phyloP scores from a whole-genome alignment of 1,284 basidiomycete species.

The Ceratobasidium sp. region DNA sequence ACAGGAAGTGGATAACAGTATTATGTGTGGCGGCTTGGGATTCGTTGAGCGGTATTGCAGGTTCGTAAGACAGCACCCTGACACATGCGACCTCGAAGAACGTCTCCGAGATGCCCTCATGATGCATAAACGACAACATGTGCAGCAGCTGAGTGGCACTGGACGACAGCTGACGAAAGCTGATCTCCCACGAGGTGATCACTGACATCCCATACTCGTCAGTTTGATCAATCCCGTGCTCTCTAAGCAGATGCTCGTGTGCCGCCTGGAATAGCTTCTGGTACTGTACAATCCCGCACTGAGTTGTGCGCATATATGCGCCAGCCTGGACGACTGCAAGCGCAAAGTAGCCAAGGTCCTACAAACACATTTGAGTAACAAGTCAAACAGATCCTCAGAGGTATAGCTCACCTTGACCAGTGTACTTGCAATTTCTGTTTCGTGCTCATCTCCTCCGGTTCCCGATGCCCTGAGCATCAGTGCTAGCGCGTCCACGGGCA shows the following conservation, averaged over 20 bases:
- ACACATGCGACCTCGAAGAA: not conserved
- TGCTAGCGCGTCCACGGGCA: slow-evolving; percentile 4
- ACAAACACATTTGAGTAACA: too few relatives aligned
- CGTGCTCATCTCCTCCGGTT: not conserved
- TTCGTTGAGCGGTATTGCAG: not conserved
- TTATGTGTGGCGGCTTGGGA: too few relatives aligned
- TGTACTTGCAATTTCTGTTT: not conserved
- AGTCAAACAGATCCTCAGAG: too few relatives aligned
- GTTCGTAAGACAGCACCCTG: not conserved
- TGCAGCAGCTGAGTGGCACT: not conserved
- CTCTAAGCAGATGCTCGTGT: not conserved
- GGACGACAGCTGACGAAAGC: not conserved
- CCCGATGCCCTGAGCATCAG: not conserved
- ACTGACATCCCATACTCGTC: slow-evolving; percentile 27
- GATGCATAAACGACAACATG: slow-evolving; percentile 7
- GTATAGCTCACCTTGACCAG: not conserved
- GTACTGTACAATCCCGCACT: not conserved
- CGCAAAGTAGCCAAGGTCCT: slow-evolving; percentile 20
- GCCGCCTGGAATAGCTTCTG: too few relatives aligned
- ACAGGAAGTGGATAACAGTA: too few relatives aligned
- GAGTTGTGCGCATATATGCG: slow-evolving; percentile 13
- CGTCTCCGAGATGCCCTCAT: not conserved
- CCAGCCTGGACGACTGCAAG: slow-evolving; percentile 35
- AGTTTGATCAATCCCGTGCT: not conserved
- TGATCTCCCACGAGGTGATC: not conserved